Conservation (phyloP, 2,329 filamentous ascomycete genomes). For the Phoma sp. region DNA sequence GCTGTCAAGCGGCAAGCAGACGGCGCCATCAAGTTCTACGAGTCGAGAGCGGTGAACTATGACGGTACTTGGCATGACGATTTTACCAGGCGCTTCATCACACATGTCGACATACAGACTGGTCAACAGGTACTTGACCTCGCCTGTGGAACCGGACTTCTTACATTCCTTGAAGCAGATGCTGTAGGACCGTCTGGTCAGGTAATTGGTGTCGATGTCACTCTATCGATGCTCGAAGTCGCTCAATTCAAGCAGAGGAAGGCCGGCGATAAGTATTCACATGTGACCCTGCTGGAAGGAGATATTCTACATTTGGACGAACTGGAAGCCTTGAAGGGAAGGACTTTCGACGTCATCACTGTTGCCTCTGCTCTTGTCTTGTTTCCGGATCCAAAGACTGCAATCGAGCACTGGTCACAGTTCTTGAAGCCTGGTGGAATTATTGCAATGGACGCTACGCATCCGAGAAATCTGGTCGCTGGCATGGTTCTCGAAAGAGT, state of each 20-base stretch:
- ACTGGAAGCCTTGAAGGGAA: slow-evolving; percentile 31
- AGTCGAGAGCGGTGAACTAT: slow-evolving; percentile 46
- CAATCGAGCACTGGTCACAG: slow-evolving; percentile 48
- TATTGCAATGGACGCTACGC: slow-evolving; percentile 50
- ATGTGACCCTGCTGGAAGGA: slow-evolving; percentile 47
- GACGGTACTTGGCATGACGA: slow-evolving; percentile 53
- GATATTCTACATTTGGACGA: slow-evolving; percentile 48
- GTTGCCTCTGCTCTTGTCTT: slow-evolving; percentile 52
- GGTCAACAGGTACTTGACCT: slow-evolving; percentile 55
- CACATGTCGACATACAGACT: slow-evolving; percentile 38
- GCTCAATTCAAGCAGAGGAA: slow-evolving; percentile 42
- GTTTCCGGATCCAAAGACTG: slow-evolving; percentile 47
- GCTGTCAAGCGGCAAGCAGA: slow-evolving; percentile 31
- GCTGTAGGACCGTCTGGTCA: slow-evolving; percentile 47
- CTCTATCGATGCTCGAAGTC: slow-evolving; percentile 50
- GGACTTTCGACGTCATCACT: slow-evolving; percentile 47
- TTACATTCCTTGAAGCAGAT: slow-evolving; percentile 51
- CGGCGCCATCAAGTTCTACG: slow-evolving; percentile 46
- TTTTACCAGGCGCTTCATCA: slow-evolving; percentile 50
- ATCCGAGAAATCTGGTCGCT: slow-evolving; percentile 48
- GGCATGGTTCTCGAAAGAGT: slow-evolving; percentile 50
- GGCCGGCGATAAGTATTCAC: slow-evolving; percentile 36
- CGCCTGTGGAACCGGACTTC: slow-evolving; percentile 56
- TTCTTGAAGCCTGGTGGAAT: slow-evolving; percentile 53
- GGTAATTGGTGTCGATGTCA: slow-evolving; percentile 54